These are phyloP conservation scores for Fusarium graminum DNA, from an alignment of 2,329 filamentous ascomycete genomes.

Conservation along the genomic window DNA sequence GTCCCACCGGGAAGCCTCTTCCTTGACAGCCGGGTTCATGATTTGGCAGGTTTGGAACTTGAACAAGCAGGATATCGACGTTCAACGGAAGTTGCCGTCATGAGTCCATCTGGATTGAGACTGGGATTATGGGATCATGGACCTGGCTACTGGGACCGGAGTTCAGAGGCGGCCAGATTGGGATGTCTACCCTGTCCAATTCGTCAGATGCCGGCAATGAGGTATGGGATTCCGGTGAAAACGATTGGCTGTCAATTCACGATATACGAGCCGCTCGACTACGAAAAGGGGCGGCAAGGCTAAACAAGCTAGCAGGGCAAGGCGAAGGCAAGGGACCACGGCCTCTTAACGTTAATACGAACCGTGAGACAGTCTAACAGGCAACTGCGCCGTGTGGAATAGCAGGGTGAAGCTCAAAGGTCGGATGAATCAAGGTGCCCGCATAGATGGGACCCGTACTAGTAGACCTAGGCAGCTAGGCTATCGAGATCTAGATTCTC, in stretches of 20 bases:
- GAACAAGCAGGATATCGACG: constrained; percentile 5
- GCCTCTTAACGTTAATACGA: neutral
- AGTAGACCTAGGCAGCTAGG: neutral
- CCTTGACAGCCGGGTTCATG: constrained; percentile 5
- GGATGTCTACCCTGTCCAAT: constrained; percentile 4
- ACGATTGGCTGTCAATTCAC: constrained; percentile 2
- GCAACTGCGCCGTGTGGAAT: constrained; percentile 15
- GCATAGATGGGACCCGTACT: neutral
- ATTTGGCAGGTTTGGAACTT: constrained; percentile 19
- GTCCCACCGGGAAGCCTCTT: constrained; percentile 20
- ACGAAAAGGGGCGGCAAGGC: neutral
- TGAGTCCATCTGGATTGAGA: neutral
- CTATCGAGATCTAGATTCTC: constrained; percentile 40
- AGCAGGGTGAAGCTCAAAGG: neutral
- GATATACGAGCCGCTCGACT: constrained; percentile 6
- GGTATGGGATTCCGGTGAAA: neutral
- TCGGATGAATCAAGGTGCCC: neutral
- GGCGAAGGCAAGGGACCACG: constrained; percentile 5
- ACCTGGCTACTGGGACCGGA: constrained; percentile 1
- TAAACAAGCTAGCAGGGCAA: neutral
- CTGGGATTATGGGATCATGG: neutral
- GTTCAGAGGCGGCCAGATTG: neutral
- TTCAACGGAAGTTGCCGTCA: constrained; percentile 17
- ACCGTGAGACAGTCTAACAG: constrained; percentile 20
- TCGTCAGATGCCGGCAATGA: constrained; percentile 20